Base-by-base conservation (phyloP, 805 yeast species). In the Pachysolen tannophilus region DNA sequence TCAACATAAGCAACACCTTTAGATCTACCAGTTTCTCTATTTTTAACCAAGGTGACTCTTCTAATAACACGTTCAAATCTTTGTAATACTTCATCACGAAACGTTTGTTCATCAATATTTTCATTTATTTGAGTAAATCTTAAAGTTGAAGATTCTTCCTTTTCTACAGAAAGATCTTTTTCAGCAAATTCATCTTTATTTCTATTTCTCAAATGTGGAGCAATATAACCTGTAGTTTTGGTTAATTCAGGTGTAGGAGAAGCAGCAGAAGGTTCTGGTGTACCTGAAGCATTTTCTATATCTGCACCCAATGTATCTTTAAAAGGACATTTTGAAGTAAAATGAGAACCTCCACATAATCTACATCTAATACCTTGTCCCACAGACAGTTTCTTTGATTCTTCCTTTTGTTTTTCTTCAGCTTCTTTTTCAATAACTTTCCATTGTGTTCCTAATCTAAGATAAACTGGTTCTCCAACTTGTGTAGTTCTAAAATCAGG, bases 1-100 rank as follows among this genome's bases (percentile, higher is more conserved):
- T 90, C 80, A 45, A 88, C 94, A 60, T 85, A 92, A 5, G 97
- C 97, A 60, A 90, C 78, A 54, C 99, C 99, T 65, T 86, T 82
- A 30, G 95, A 83, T 60, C 80, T 81, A 45, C 95, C 92, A 19
- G 97, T 92, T 50, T 83, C 95, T 65, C 86, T 82, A 65, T 87
- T 84, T 67, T 84, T 82, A 41, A 87, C 87, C 40, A 92, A 69
- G 44, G 82, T 81, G 46, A 82, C 83, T 64, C 95, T 82, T 51
- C 73, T 75, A 40, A 74, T 65, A 46, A 73, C 65, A 41, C 65
- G 75, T 50, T 76, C 94, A 67, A 67, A 80, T 57, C 65, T 73
- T 43, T 68, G 74, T 50, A 80, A 69, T 50, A 92, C 74, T 55
- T 80, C 80, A n/a, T n/a, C n/a, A 53, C 88, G 75, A 49, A 92